Evolutionary conservation across 495 filamentous ascomycete species (phyloP).

Genomic region (Tuber brumale): DNA sequence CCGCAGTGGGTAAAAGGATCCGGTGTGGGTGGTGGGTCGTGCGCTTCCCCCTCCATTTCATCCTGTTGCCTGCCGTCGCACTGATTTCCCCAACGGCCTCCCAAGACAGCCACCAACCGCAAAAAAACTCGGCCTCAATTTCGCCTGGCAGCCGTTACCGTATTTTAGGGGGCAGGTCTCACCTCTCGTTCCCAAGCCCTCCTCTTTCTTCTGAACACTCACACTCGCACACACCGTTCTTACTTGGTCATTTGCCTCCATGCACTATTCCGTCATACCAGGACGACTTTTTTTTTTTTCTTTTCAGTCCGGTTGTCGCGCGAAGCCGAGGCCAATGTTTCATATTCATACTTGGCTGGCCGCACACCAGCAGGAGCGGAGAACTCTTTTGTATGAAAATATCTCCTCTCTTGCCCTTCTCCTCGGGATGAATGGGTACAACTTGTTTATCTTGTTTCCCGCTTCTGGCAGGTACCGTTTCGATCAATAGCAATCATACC

Average conservation of each 20-base stretch:
- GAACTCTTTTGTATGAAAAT: background rate
- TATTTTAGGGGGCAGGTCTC: conserved; percentile 13
- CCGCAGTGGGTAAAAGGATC: conserved; percentile 11
- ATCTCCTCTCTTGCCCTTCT: background rate
- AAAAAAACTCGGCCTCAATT: conserved; percentile 30
- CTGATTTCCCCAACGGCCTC: conserved; percentile 16
- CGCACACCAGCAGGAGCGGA: conserved; percentile 10
- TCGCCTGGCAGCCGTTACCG: conserved; percentile 17
- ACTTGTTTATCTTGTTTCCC: background rate
- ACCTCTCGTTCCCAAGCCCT: background rate
- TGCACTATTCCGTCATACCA: conserved; percentile 38
- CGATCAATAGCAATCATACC: background rate
- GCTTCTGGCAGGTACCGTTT: background rate
- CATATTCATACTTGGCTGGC: conserved; percentile 19
- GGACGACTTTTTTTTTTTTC: conserved; percentile 28
- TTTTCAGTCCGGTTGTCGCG: conserved; percentile 26
- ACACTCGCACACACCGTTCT: background rate
- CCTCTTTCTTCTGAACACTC: background rate
- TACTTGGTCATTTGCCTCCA: conserved; percentile 3
- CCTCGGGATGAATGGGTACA: background rate
- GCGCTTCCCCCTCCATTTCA: conserved; percentile 16
- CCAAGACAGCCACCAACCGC: conserved; percentile 15
- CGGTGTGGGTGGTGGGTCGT: conserved; percentile 18
- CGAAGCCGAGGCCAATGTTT: conserved; percentile 30
- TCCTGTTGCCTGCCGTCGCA: conserved; percentile 12